Base-by-base conservation (phyloP, 176 grass and related monocot genomes). In the Miscanthus lutarioriparius region DNA sequence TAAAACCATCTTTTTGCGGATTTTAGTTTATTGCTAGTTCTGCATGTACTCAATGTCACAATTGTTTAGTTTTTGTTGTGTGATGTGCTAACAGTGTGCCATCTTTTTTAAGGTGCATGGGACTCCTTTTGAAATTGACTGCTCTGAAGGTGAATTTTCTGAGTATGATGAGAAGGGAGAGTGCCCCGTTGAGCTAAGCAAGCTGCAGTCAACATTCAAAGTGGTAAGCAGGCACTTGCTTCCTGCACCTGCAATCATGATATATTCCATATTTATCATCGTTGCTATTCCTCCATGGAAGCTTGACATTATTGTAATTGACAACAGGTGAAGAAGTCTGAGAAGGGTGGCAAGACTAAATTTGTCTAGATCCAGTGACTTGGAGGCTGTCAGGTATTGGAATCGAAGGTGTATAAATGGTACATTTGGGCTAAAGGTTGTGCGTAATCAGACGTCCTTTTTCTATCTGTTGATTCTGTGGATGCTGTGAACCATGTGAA, bases 151-250 rank as follows among this genome's bases (percentile, higher is more conserved):
- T 17, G 95, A 98, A 53, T 95, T 95, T 88, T 87, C 77, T 64
- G 95, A 98, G 11, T 98, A 98, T 28, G 95, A 98, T 76, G 95
- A 98, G 77, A 98, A 95, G 79, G 93, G 87, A 53, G 85, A 88
- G 53, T 95, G 87, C 67, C 95, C 92, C 51, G 95, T 98, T 51
- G 80, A 85, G 47, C 17, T 95, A 84, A 87, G 84, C 75, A 93
- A 98, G 67, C 79, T 98, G 64, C 62, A 90, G 69, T 83, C 90
- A 73, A 44, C 64, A 84, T 95, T 98, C 85, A 93, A 87, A 95
- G 95, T 95, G 95, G 95, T 98, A 91, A 85, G 79, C 22, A 14
- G 45, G 51, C 67, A 51, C 15, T 77, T 62, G 32, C n/a, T 16
- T 76, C 20, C 15, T 75, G 37, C n/a, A 67, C 27, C n/a, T 1